Base-by-base conservation (phyloP, 192 early-diverging fungal species). In the Podila verticillata region DNA sequence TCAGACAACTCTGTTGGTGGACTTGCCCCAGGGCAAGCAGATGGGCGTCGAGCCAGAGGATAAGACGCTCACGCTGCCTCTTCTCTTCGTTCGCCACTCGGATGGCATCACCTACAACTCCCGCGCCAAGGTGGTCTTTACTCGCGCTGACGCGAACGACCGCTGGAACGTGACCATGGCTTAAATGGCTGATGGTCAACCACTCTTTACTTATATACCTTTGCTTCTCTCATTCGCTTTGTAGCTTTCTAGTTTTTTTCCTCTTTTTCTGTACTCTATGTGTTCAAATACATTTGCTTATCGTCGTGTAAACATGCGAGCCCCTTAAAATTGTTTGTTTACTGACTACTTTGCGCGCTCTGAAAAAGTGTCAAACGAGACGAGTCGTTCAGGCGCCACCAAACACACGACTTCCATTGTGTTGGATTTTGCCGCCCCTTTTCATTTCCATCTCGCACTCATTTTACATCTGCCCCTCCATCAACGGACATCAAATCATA, bases 41-140 rank as follows among this genome's bases (percentile, higher is more conserved):
- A n/a, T 64, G 34, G 63, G 24, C 4, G 35, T 28, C 13, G 28
- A 28, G 5, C 28, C 58, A 9, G 35, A 64, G 47, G 36, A 28
- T 3, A 44, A 31, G 47, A 28, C 63, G 20, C 24, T 48, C 17
- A 48, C 63, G 12, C 17, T 64, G 36, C 63, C 63, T 22, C 35
- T 64, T 7, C 28, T 64, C 10, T 64, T 64, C 49, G 63, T 64
- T 35, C 63, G 63, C 6, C 44, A 34, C 28, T 64, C 35, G 4
- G 63, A 64, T 17, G 63, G 63, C 22, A 39, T 64, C 63, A 64
- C 34, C 8, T 64, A 64, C 48, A 39, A 64, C 47, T 64, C 63
- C 6, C 63, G 63, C 7, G 63, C 35, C 63, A 64, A 64, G 28
- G 47, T 64, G 22, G 63, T 39, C 39, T 48, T 44, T 48, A 26